Evolutionary conservation across 1,284 basidiomycete species (phyloP), one percentile per base, ranked within the genome.

Genomic region (Tilletiopsis washingtonensis): DNA sequence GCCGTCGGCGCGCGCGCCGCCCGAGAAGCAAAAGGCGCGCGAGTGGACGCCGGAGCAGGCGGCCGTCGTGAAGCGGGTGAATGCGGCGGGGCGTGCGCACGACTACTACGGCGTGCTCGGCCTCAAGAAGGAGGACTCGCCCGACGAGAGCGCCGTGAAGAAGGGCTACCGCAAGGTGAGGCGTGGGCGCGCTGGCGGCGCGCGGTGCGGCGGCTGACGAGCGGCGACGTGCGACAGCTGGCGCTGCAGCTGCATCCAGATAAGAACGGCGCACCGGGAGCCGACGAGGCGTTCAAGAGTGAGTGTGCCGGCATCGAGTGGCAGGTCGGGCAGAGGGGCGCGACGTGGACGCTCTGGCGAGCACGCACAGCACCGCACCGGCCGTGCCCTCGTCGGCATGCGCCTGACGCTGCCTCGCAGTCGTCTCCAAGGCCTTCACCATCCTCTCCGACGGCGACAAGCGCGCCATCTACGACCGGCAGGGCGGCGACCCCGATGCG

Each of bases 231-330:
- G n/a, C n/a, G n/a, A n/a, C 61, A 93, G 88, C 80, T 97, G 50
- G 93, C 93, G 34, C 77, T 98, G 52, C 86, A 86, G 43, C 75
- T 97, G 57, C 93, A 97, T 77, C 93, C 93, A 0, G 93, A 98
- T 75, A 97, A 97, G 78, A 96, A 96, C 69, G 86, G 88, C 15
- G 94, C 94, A 17, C 93, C 94, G 12, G 90, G 91, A 17, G 93
- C 94, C 14, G 94, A 98, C 60, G 94, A 99, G 74, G 94, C 94
- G 1, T 99, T 99, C 79, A 99, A 99, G 78, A 80, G 89, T 94
- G 68, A 53, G 85, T 80, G n/a, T 7, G 4, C n/a, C n/a, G n/a
- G n/a, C n/a, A n/a, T n/a, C n/a, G n/a, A n/a, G n/a, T 12, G 11
- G 14, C 14, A 15, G 17, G 24, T 38, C 2, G n/a, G 3, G 4